Conservation (phyloP, 2,329 filamentous ascomycete species). For the Dendryphion nanum region DNA sequence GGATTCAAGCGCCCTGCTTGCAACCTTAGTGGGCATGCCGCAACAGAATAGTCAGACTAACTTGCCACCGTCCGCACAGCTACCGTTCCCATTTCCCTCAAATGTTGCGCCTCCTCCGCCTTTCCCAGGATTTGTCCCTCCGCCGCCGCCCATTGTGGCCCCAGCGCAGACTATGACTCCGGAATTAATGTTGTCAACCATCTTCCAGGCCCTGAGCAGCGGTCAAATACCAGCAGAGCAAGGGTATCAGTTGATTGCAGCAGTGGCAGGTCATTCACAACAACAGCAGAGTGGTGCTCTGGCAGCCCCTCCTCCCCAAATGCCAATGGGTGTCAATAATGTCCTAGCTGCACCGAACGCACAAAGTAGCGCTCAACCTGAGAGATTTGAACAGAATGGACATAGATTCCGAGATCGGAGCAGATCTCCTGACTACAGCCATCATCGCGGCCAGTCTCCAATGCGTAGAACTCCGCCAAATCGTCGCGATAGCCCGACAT, state of each 20-base stretch:
- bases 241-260: slow-evolving; percentile 32
- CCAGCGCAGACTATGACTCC: slow-evolving; percentile 22
- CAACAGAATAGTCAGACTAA: slow-evolving; percentile 32
- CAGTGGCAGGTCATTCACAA: slow-evolving; percentile 18
- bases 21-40: slow-evolving; percentile 30
- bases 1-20: slow-evolving; percentile 31
- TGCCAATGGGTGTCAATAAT: slow-evolving; percentile 4
- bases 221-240: slow-evolving; percentile 35
- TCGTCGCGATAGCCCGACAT: slow-evolving; percentile 67
- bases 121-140: slow-evolving; percentile 29
- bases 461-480: slow-evolving; percentile 58
- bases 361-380: slow-evolving; percentile 20
- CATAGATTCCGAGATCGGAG: slow-evolving; percentile 37
- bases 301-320: slow-evolving; percentile 25
- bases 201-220: slow-evolving; percentile 33
- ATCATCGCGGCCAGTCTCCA: slow-evolving; percentile 60
- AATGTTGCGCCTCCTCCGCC: slow-evolving; percentile 29
- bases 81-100: slow-evolving; percentile 25
- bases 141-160: slow-evolving; percentile 18
- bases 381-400: slow-evolving; percentile 30
- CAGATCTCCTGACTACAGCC: slow-evolving; percentile 64
- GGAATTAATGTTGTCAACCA: slow-evolving; percentile 29
- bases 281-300: slow-evolving; percentile 23
- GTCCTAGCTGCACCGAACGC: slow-evolving; percentile 5
- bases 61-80: slow-evolving; percentile 11